phyloP scores from a whole-genome alignment of 2,329 filamentous ascomycete species.

The Metarhizium album region DNA sequence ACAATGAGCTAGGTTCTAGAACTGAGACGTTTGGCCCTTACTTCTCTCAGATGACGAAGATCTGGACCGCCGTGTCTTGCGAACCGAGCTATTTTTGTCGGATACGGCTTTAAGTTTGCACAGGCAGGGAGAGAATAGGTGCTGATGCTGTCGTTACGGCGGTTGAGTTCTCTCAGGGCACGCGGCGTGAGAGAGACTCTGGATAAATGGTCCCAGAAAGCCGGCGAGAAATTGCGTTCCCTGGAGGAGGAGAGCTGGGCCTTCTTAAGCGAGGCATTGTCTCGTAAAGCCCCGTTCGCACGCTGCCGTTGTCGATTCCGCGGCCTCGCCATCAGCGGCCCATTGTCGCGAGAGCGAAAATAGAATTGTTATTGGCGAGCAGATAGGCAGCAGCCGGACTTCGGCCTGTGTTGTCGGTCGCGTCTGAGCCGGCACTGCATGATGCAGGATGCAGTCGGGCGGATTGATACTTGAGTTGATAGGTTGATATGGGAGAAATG shows the following conservation, averaged over 20 bases:
- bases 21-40: not conserved
- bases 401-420: no score
- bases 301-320: not conserved
- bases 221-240: slow-evolving; percentile 12
- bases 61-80: not conserved
- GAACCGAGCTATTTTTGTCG: not conserved
- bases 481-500: no score
- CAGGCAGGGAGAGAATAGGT: no score
- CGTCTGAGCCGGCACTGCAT: no score
- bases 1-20: no score
- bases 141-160: slow-evolving; percentile 13
- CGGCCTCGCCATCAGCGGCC: not conserved
- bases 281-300: not conserved
- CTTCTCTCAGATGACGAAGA: no score
- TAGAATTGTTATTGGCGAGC: not conserved
- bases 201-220: slow-evolving; percentile 19
- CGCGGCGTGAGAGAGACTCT: slow-evolving; percentile 15
- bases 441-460: no score
- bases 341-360: not conserved
- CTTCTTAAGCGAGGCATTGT: not conserved
- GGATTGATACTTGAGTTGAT: no score
- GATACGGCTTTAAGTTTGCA: no score
- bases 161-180: slow-evolving; percentile 18
- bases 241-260: not conserved
- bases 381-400: no score